These are phyloP conservation scores for Garcia nutans DNA, from an alignment of 345 rosid species.

Conservation along the genomic window DNA sequence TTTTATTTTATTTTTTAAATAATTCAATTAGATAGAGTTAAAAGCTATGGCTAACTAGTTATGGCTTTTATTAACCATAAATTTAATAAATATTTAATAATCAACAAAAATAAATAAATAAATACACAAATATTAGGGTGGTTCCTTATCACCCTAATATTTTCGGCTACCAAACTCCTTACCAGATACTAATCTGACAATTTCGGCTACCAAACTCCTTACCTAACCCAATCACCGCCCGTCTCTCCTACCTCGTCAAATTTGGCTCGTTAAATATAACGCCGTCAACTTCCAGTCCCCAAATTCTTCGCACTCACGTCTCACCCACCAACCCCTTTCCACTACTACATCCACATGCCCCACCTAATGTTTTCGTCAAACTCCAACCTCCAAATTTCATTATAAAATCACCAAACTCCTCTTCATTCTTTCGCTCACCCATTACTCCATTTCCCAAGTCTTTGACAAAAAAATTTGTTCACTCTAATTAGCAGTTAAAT, in stretches of 20 bases:
- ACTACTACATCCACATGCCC: background rate
- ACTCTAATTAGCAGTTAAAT: background rate
- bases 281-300: slow-evolving; percentile 7
- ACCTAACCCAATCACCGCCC: background rate
- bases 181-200: background rate
- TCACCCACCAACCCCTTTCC: background rate
- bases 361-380: background rate
- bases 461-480: background rate
- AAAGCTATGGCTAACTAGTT: too few species aligned
- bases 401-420: background rate
- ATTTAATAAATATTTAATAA: too few species aligned
- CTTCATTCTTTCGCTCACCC: background rate
- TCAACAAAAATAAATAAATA: too few species aligned
- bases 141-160: background rate
- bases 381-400: background rate
- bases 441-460: background rate
- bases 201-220: background rate
- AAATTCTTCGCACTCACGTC: background rate
- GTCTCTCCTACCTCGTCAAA: background rate
- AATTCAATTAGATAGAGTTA: too few species aligned
- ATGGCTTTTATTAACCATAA: too few species aligned
- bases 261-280: background rate
- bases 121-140: too few species aligned
- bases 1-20: too few species aligned
- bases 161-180: background rate